Conservation (phyloP, 257 asterid species). For the Nicotiana attenuata region DNA sequence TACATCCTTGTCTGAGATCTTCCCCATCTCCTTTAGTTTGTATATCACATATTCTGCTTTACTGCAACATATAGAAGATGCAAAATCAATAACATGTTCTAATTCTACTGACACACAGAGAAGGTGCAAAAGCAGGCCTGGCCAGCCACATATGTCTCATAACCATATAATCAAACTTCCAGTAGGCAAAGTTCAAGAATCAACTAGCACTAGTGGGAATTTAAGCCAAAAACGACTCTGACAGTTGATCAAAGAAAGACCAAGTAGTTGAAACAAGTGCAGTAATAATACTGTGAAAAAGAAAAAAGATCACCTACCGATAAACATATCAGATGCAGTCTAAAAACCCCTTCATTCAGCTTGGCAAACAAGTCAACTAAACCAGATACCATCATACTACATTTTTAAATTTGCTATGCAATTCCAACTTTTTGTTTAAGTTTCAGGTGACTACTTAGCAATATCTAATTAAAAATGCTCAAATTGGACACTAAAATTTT, state of each 20-base stretch:
- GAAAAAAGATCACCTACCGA: neutral
- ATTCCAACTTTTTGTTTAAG: neutral
- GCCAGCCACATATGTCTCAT: neutral
- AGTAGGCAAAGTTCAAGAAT: neutral
- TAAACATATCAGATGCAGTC: neutral
- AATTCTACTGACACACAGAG: neutral
- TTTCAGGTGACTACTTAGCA: neutral
- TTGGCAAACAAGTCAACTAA: neutral
- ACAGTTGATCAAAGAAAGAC: neutral
- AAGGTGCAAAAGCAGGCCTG: neutral
- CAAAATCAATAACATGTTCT: neutral
- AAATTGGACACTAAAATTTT: neutral
- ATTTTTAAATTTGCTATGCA: neutral
- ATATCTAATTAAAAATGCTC: neutral
- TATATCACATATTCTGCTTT: slow-evolving; percentile 80
- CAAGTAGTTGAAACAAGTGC: neutral
- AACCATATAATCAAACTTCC: neutral
- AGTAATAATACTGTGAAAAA: neutral
- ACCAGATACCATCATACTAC: neutral
- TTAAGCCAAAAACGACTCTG: neutral
- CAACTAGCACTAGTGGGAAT: neutral
- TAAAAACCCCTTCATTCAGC: neutral
- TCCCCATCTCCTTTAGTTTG: slow-evolving; percentile 92
- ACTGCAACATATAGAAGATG: slow-evolving; percentile 36
- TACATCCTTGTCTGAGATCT: slow-evolving; percentile 68